Conservation (phyloP, 306 rosid species). For the Phaseolus lunatus region DNA sequence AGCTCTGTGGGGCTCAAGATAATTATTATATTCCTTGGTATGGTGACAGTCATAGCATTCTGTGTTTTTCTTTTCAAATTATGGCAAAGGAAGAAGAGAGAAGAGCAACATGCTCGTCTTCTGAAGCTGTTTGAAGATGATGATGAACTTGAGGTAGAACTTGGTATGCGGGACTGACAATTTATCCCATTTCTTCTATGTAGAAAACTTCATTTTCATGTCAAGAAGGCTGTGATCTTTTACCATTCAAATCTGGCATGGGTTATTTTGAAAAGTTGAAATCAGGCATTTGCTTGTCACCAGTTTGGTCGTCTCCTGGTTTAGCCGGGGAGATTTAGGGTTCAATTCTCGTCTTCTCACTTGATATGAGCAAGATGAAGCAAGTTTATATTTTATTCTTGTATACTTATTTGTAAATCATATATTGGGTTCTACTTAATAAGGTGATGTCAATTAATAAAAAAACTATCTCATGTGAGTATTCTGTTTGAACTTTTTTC, state of each 20-base stretch:
- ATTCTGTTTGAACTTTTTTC: constrained; percentile 22
- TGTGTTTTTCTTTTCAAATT: constrained; percentile 62
- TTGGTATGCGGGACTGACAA: constrained; percentile 81
- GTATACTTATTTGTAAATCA: constrained; percentile 46
- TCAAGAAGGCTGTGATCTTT: constrained; percentile 25
- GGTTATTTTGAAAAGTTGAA: constrained; percentile 39
- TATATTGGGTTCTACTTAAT: constrained; percentile 41
- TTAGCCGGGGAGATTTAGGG: constrained; percentile 38
- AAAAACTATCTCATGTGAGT: constrained; percentile 24
- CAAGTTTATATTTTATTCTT: constrained; percentile 31
- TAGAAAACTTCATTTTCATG: constrained; percentile 34
- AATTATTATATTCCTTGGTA: constrained; percentile 54
- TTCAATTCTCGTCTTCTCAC: constrained; percentile 37
- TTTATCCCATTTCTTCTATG: constrained; percentile 31
- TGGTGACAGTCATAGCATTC: constrained; percentile 58
- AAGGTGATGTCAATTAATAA: constrained; percentile 29
- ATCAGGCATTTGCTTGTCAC: constrained; percentile 34
- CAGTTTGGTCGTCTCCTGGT: constrained; percentile 33
- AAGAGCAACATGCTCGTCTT: constrained; percentile 84
- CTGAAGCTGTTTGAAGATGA: constrained; percentile 92
- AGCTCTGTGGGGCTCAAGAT: constrained; percentile 61
- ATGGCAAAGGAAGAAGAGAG: constrained; percentile 92
- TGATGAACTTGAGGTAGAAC: constrained; percentile 92
- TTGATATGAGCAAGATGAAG: constrained; percentile 28
- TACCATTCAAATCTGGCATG: constrained; percentile 38